These are phyloP conservation scores for Clonostachys sp. DNA, from an alignment of 2,329 filamentous ascomycete species.

Conservation along the genomic window DNA sequence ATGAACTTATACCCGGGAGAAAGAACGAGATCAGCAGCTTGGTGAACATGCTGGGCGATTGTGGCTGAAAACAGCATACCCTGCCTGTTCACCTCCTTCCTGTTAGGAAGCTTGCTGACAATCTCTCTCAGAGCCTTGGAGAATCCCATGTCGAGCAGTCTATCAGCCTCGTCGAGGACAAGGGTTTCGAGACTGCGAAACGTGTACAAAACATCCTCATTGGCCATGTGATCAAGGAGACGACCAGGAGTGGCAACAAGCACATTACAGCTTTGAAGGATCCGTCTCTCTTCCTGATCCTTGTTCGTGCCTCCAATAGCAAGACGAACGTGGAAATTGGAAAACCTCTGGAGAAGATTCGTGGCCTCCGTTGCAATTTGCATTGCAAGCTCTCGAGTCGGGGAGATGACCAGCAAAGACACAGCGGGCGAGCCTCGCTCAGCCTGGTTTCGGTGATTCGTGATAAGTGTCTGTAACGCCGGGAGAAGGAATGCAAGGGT, in stretches of 20 bases:
- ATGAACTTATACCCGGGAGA: constrained; percentile 73
- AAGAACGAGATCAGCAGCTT: constrained; percentile 66
- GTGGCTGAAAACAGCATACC: constrained; percentile 98
- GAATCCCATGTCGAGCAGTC: constrained; percentile 95
- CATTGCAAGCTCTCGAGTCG: constrained; percentile 87
- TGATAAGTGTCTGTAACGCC: constrained; percentile 84
- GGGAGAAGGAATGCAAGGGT: constrained; percentile 93
- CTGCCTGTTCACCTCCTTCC: constrained; percentile 72
- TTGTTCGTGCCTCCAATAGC: constrained; percentile 93
- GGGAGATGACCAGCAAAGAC: constrained; percentile 70
- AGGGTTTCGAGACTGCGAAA: constrained; percentile 92
- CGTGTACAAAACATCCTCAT: constrained; percentile 71
- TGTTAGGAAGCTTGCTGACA: constrained; percentile 77
- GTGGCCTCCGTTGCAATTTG: constrained; percentile 95
- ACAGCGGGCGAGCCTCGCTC: constrained; percentile 67
- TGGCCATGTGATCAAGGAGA: constrained; percentile 92
- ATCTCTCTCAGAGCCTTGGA: constrained; percentile 98
- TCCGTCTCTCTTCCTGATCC: constrained; percentile 86
- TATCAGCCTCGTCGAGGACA: constrained; percentile 96
- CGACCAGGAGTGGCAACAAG: constrained; percentile 91
- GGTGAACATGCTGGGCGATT: constrained; percentile 73
- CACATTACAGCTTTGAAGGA: constrained; percentile 89
- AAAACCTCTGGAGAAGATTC: constrained; percentile 88
- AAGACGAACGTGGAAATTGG: constrained; percentile 82
- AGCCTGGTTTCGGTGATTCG: constrained; percentile 18